A percentile compares a stretch with the other conserved stretches of the same genome.
Conservation (phyloP, 108 stramenopile species). For the Skeletonema tropicum region DNA sequence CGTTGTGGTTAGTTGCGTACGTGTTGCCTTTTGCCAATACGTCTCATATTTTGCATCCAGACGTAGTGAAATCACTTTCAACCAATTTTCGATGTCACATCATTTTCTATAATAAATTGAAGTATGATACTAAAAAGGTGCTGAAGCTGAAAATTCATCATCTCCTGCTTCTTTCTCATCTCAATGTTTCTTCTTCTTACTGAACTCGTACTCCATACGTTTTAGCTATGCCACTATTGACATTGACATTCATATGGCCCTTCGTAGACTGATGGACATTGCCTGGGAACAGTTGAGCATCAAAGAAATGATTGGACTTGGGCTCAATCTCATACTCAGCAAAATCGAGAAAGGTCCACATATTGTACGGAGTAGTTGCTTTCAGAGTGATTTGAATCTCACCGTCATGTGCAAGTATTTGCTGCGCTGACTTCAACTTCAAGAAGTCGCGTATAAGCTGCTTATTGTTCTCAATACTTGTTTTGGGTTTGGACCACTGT, state of each 20-base stretch:
- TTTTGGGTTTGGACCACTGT: conserved; percentile 14
- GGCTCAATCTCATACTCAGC: conserved; percentile 10
- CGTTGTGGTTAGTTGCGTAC: too few relatives aligned
- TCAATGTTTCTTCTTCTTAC: conserved; percentile 18
- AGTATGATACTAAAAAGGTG: background rate
- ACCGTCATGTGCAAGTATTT: conserved; percentile 5
- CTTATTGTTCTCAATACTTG: conserved; percentile 13
- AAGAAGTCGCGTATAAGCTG: conserved; percentile 9
- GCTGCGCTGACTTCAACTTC: conserved; percentile 21
- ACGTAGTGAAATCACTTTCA: conserved; percentile 1
- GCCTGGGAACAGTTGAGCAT: conserved; percentile 12
- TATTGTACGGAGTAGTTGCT: conserved; percentile 12
- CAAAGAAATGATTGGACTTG: conserved; percentile 10
- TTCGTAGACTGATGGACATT: conserved; percentile 15
- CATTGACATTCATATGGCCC: conserved; percentile 21
- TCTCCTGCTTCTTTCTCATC: background rate
- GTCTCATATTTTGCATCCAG: conserved; percentile 5
- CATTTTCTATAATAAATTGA: too few relatives aligned
- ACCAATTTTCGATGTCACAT: too few relatives aligned
- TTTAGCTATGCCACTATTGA: conserved; percentile 13
- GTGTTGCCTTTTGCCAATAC: too few relatives aligned
- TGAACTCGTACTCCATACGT: conserved; percentile 23
- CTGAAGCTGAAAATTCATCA: conserved; percentile 2
- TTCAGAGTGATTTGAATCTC: conserved; percentile 26
- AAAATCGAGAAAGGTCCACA: conserved; percentile 22